phyloP scores from a whole-genome alignment of 257 asterid species.

The Datura wrightii region DNA sequence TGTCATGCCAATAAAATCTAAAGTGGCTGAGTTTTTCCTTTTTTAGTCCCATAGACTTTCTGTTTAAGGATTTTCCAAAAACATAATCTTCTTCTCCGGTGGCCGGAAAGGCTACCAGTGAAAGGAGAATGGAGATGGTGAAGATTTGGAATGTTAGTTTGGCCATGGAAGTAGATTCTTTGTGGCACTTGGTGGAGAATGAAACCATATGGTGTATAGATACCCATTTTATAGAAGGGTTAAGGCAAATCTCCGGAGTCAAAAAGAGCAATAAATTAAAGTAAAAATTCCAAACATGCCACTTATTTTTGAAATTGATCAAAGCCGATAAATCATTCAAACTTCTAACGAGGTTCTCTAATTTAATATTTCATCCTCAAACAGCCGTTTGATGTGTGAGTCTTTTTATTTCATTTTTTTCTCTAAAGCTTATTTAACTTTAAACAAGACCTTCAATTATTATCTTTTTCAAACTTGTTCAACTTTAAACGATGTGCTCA shows the following conservation, averaged over 20 bases:
- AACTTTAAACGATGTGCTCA: no score
- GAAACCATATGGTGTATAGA: neutral
- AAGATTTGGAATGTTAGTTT: conserved; percentile 2
- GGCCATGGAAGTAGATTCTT: conserved; percentile 26
- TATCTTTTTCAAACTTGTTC: no score
- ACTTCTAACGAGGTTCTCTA: no score
- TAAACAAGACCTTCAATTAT: no score
- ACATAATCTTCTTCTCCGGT: conserved; percentile 23
- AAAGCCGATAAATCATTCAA: no score
- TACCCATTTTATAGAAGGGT: neutral
- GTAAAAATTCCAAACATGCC: no score
- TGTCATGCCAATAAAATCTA: conserved; percentile 32
- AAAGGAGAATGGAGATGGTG: neutral
- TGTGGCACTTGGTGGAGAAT: neutral
- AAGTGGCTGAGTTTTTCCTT: conserved; percentile 32
- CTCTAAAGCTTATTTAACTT: no score
- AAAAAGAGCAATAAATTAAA: no score
- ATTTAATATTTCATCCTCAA: no score
- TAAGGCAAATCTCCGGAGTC: neutral
- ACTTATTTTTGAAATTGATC: no score
- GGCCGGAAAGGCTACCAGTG: neutral
- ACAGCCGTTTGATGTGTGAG: no score
- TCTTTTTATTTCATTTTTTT: no score
- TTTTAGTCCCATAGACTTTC: neutral
- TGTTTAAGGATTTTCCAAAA: conserved; percentile 17